These are phyloP conservation scores for Haematococcus lacustris DNA, from an alignment of 139 green algal genomes.

Conservation along the genomic window DNA sequence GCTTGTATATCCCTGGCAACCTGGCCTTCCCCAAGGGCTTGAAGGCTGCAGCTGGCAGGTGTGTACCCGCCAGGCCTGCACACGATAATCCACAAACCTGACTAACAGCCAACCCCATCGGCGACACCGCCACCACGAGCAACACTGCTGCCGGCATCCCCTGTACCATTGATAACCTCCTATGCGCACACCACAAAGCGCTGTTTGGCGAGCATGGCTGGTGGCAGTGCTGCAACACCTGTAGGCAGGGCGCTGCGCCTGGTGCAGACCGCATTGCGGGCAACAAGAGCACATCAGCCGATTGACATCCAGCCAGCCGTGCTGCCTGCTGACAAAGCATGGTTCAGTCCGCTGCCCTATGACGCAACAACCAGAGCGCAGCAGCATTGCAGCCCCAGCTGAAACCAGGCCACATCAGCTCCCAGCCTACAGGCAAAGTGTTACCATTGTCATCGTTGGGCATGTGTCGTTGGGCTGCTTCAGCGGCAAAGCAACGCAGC, in stretches of 20 bases:
- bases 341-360: too few species aligned
- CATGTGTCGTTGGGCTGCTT: neutral
- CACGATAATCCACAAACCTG: neutral
- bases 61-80: neutral
- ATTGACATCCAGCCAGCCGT: too few species aligned
- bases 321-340: too few species aligned
- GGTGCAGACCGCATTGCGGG: too few species aligned
- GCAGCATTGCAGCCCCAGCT: too few species aligned
- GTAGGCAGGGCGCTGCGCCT: neutral
- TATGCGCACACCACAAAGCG: too few species aligned
- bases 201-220: too few species aligned
- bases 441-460: neutral
- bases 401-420: too few species aligned
- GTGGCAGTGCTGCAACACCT: neutral
- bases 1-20: slow-evolving; percentile 89
- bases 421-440: neutral
- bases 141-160: neutral
- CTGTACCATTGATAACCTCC: neutral
- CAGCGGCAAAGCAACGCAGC: neutral
- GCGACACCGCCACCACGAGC: neutral
- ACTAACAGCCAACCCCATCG: neutral
- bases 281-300: too few species aligned
- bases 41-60: slow-evolving; percentile 49
- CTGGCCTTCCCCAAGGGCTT: slow-evolving; percentile 89
- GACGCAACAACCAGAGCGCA: too few species aligned